phyloP scores from a whole-genome alignment of 2,329 filamentous ascomycete species.

The Cladosporium sphaerospermum region DNA sequence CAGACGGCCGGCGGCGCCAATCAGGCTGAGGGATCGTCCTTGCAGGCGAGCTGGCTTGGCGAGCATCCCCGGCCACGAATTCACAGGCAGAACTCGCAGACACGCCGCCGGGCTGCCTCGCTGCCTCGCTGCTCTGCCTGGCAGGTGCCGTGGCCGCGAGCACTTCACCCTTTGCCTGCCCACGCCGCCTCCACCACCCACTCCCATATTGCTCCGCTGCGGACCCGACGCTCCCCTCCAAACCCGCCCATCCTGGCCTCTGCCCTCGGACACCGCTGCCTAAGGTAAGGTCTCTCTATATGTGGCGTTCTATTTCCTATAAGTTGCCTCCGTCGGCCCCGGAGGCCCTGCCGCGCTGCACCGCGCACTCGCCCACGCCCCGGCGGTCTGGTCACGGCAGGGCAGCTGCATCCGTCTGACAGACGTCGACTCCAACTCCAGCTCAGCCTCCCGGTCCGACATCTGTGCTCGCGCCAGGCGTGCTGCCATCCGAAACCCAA shows the following conservation, averaged over 20 bases:
- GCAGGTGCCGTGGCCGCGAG: neutral
- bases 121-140: neutral
- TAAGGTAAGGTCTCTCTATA: conserved; percentile 11
- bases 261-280: neutral
- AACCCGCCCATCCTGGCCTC: neutral
- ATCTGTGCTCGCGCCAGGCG: conserved; percentile 11
- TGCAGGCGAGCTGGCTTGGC: neutral
- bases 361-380: neutral
- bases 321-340: conserved; percentile 7
- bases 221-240: neutral
- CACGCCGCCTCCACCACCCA: neutral
- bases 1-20: neutral
- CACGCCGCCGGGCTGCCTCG: neutral
- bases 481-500: conserved; percentile 11
- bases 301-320: neutral
- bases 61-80: neutral
- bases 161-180: too few relatives aligned
- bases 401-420: conserved; percentile 4
- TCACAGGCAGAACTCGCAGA: neutral
- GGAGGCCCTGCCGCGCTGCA: conserved; percentile 8
- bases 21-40: conserved; percentile 1
- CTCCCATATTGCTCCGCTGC: neutral
- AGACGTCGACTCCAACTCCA: conserved; percentile 3
- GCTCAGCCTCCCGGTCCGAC: neutral
- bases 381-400: conserved; percentile 7